phyloP scores from a whole-genome alignment of 495 filamentous ascomycete genomes.

The Neurospora pannonica region DNA sequence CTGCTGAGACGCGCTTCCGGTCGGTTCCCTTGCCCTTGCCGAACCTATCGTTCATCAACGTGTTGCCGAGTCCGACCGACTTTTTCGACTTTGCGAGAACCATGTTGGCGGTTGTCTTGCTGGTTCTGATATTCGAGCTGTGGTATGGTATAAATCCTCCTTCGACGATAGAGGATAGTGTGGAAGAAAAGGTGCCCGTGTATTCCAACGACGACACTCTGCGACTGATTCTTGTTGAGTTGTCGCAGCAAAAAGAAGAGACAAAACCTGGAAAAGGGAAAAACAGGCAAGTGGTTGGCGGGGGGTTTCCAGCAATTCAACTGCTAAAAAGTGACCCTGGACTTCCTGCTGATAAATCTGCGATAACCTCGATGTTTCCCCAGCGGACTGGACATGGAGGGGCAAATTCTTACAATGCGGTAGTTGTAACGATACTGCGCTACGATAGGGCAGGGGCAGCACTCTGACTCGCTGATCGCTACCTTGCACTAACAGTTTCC shows the following conservation, averaged over 20 bases:
- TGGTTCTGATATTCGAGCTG: background rate
- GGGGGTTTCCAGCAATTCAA: background rate
- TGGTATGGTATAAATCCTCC: background rate
- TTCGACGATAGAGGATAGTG: background rate
- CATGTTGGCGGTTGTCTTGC: slow-evolving; percentile 44
- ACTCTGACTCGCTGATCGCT: slow-evolving; percentile 4
- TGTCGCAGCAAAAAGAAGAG: background rate
- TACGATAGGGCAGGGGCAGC: slow-evolving; percentile 6
- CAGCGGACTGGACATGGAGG: slow-evolving; percentile 18
- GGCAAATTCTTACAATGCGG: slow-evolving; percentile 20
- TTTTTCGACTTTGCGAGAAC: slow-evolving; percentile 93
- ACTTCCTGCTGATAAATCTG: background rate
- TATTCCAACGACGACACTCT: background rate
- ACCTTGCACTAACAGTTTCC: background rate
- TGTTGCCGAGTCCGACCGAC: slow-evolving; percentile 73
- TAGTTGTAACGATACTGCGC: slow-evolving; percentile 15
- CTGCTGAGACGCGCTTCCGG: slow-evolving; percentile 48
- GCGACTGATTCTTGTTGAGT: background rate
- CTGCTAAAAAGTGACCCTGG: background rate
- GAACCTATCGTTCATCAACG: slow-evolving; percentile 87
- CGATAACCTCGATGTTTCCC: background rate
- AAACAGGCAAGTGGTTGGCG: background rate
- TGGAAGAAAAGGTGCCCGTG: background rate
- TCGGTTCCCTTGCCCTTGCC: slow-evolving; percentile 76
- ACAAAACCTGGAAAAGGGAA: background rate